Base-by-base conservation (phyloP, 2,329 filamentous ascomycete genomes). In the Aspergillus phoenicis region DNA sequence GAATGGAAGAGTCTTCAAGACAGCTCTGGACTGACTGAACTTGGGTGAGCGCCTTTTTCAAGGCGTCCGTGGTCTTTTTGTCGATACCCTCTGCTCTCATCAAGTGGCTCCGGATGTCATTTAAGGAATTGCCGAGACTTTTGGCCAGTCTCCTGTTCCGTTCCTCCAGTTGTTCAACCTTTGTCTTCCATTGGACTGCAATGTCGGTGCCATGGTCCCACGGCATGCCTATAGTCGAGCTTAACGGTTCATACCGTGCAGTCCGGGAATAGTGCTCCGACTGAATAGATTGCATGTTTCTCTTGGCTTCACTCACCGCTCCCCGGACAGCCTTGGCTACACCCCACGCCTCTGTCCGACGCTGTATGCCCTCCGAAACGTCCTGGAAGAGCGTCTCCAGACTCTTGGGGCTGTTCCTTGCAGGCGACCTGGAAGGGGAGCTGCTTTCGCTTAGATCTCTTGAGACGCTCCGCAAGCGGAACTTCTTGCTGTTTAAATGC, bases 281-380 rank as follows among this genome's bases (percentile, higher is more conserved):
- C 55, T 82, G 76, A 48, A 81, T 75, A 38, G 74, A 75, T 64
- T 81, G 78, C 68, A 82, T 79, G 60, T 81, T 81, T 54, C 73
- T 77, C 52, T 77, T 74, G 13, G 79, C 79, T 69, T 82, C 80
- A 20, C 70, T 79, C 47, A 81, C 77, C 22, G 81, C 81, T 11
- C 80, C 80, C 59, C 80, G 77, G 13, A 83, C 77, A 43, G 77
- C 80, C 65, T 80, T 82, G 10, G 79, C 76, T 26, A 83, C 80
- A 5, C 79, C 79, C 81, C 81, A 83, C 4, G 75, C 71, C 66
- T 83, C 81, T 8, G 80, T 80, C 6, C 79, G 78, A 47, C 75
- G 78, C 61, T 82, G 80, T 6, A 83, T 72, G 11, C 78, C 78
- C 59, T 79, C 78, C 1, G 81, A 80, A 30, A 82, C 79, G 64